These are phyloP conservation scores for Termitomyces sp. DNA, from an alignment of 768 basidiomycete genomes.

Conservation along the genomic window DNA sequence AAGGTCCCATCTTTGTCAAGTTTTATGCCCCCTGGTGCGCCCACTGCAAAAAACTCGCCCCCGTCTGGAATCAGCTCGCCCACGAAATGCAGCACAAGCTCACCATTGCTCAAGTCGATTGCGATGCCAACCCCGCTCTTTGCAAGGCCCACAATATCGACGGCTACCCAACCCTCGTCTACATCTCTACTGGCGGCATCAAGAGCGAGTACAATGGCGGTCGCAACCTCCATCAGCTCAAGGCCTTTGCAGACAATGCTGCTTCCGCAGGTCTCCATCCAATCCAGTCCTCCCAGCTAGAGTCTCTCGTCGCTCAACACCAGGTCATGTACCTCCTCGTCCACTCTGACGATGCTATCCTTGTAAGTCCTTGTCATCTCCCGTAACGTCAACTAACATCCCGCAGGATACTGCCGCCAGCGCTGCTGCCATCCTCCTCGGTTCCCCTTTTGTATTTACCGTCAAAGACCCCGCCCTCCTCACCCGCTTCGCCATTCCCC, in stretches of 20 bases:
- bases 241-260: conserved; percentile 72
- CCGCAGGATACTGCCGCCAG: conserved; percentile 30
- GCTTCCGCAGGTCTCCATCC: conserved; percentile 44
- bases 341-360: conserved; percentile 36
- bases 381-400: background rate
- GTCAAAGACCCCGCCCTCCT: conserved; percentile 32
- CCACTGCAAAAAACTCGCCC: conserved; percentile 94
- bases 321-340: conserved; percentile 49
- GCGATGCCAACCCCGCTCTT: conserved; percentile 64
- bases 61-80: conserved; percentile 74
- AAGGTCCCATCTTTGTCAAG: conserved; percentile 44
- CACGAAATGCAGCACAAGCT: conserved; percentile 61
- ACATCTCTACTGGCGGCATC: conserved; percentile 50
- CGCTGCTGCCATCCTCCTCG: conserved; percentile 37
- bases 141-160: conserved; percentile 63
- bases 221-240: conserved; percentile 65
- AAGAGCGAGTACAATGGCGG: conserved; percentile 74
- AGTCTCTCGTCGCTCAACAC: conserved; percentile 24
- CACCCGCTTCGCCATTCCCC: conserved; percentile 29
- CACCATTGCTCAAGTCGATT: conserved; percentile 83
- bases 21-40: conserved; percentile 98
- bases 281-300: conserved; percentile 36
- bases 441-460: conserved; percentile 39
- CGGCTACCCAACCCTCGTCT: conserved; percentile 82
- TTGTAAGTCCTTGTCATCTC: conserved; percentile 24